Base-by-base conservation (phyloP, 805 yeast genomes). In the Candida sakaeoensis region DNA sequence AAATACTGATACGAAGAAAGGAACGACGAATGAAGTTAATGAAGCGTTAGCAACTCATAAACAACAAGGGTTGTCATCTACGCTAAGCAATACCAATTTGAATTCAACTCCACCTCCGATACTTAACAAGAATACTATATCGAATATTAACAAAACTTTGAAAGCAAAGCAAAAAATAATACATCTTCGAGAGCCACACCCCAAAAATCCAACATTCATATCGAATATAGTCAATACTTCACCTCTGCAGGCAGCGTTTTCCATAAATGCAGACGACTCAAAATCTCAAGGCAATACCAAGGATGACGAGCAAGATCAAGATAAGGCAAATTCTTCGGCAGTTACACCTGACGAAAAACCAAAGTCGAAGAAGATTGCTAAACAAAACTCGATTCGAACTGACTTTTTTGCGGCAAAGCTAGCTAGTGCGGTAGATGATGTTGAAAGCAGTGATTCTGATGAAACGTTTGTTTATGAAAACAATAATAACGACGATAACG, bases 401-500 rank as follows among this genome's bases (percentile, higher is more conserved):
- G 98, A 90, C 54, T 79, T 88, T 44, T 93, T 93, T 60, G 98
- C 97, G 8, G 97, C 98, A 0, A 85, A 84, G 51, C 70, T 93
- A 45, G 98, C 96, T 7, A 82, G 88, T 41, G 98, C 98, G 1
- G 95, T 91, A 3, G 95, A 85, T 47, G 96, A 88, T 51, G 90
- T 79, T 32, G 87, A 85, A 45, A 79, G 85, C 29, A 82, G 90
- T 24, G 97, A 90, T 57, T 80, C 89, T 18, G 96, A 90, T 50
- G 99, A 93, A 58, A 88, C 95, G 1, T 91, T 93, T 70, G 96
- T 91, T n/a, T 91, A 91, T 58, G 97, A 90, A 53, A 77, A 68
- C 35, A 62, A 55, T 35, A 58, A 56, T 43, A 62, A 57, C 32
- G 52, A 41, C 25, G 63, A 57, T 17, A 41, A 43, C 14, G 36